Evolutionary conservation across 2,329 filamentous ascomycete species (phyloP), one percentile per base, ranked within the genome.

Genomic region (Aspergillus sp.): DNA sequence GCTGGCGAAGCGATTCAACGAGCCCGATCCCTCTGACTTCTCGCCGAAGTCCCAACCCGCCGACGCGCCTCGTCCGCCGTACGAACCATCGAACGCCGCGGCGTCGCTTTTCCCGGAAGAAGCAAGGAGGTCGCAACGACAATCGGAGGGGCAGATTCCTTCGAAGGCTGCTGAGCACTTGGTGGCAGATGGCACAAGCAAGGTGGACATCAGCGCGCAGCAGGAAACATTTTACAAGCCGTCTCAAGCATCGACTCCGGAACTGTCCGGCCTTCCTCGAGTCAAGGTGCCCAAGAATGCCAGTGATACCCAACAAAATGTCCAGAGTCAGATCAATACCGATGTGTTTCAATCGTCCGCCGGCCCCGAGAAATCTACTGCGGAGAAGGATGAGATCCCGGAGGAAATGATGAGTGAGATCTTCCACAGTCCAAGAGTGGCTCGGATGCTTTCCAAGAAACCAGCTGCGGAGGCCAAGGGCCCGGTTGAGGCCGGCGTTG

Each of bases 341-440:
- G 84, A 87, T 70, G 80, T 84, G 0, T 87, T 80, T 69, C 83
- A 83, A 63, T 75, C 75, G 16, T 69, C 74, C 11, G 64, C 67
- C 45, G 52, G 55, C 20, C 22, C 65, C n/a, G 59, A 63, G 20
- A 65, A 67, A 18, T 57, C 58, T 20, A 24, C 52, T 29, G 64
- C 75, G 4, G 67, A 72, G 36, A 72, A 75, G 54, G 71, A 80
- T 57, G 77, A 82, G n/a, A 60, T 82, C 16, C 80, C 85, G 4
- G 83, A 86, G 55, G 85, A 83, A 51, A 78, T 87, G 67, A 82
- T 88, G 67, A 81, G 82, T 5, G 82, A 86, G 63, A 73, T 89
- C 0, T 90, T 90, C 68, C 83, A 84, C 57, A 89, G 84, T 56
- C 82, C 82, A 3, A 80, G 79, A 56, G 82, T 87, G 20, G 83